Evolutionary conservation across 768 basidiomycete species (phyloP), one percentile per base, ranked within the genome.

Genomic region (Lyophyllum shimeji): DNA sequence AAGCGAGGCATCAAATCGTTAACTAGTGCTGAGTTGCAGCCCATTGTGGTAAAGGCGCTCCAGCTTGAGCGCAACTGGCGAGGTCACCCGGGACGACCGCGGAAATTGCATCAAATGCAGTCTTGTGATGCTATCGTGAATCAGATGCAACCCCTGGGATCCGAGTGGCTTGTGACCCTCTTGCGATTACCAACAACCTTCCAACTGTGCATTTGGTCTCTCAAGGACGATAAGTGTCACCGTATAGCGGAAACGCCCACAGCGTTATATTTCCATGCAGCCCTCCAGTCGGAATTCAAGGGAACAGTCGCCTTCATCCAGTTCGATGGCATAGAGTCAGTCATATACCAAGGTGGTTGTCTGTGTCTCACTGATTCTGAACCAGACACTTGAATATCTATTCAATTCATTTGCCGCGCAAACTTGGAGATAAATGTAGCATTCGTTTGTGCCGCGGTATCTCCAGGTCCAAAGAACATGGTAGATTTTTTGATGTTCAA

Each of bases 11-110:
- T 71, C 7, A 53, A 59, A n/a, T 52, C 70, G 7, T 68, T 84
- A 7, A 63, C 77, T 1, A 76, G 71, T 20, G 46, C 66, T 20
- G 66, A 76, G 52, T 66, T 84, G 54, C 79, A 79, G 61, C 63
- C 63, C 15, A 70, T 71, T 37, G 71, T 73, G 3, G 72, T 80
- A 17, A 69, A 67, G 31, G 77, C 82, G 9, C 64, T 84, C 54
- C 76, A 71, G 29, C 69, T 86, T 18, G 80, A 85, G 45, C 68
- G 63, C 44, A 82, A 80, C 55, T 86, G 84, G 84, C 65, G 68
- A 40, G 66, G 70, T 39, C 65, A 69, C 15, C 64, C 60, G 27
- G 67, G 77, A 3, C 65, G 60, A 23, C 70, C 82, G 49, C 70
- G 67, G 43, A 60, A 68, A 52, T 64, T 76, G 25, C 71, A 65